phyloP scores from a whole-genome alignment of 2,329 filamentous ascomycete species.

The Fusarium concolor region DNA sequence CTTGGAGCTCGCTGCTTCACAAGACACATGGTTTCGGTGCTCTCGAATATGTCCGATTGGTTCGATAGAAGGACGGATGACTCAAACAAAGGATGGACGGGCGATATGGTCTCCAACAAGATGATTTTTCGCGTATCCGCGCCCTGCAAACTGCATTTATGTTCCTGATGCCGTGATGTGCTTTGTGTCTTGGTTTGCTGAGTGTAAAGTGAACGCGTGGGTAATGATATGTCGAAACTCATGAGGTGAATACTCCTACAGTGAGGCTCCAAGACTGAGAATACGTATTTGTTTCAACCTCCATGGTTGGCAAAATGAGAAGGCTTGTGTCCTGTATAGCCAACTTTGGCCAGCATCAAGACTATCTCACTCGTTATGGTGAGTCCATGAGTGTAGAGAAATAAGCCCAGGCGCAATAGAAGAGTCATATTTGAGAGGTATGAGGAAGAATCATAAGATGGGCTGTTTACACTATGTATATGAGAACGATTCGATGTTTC shows the following conservation, averaged over 20 bases:
- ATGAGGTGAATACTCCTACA: background rate
- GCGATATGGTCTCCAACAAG: conserved; percentile 44
- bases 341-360: background rate
- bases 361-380: too few species aligned
- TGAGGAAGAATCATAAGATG: conserved; percentile 8
- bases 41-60: conserved; percentile 37
- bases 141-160: conserved; percentile 1
- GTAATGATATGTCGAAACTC: background rate
- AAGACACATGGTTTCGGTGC: conserved; percentile 39
- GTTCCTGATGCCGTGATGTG: background rate
- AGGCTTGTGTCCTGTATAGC: fast-evolving
- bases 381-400: background rate
- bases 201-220: too few species aligned
- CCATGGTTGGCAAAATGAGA: background rate
- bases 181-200: background rate
- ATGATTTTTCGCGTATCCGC: conserved; percentile 37
- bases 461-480: conserved; percentile 9
- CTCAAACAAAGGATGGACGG: conserved; percentile 43
- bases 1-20: conserved; percentile 37
- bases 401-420: background rate
- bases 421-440: background rate
- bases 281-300: too few species aligned
- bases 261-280: background rate
- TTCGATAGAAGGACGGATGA: conserved; percentile 42
- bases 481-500: conserved; percentile 35